phyloP scores from a whole-genome alignment of 1,284 basidiomycete species.

The Naganishia sp. region DNA sequence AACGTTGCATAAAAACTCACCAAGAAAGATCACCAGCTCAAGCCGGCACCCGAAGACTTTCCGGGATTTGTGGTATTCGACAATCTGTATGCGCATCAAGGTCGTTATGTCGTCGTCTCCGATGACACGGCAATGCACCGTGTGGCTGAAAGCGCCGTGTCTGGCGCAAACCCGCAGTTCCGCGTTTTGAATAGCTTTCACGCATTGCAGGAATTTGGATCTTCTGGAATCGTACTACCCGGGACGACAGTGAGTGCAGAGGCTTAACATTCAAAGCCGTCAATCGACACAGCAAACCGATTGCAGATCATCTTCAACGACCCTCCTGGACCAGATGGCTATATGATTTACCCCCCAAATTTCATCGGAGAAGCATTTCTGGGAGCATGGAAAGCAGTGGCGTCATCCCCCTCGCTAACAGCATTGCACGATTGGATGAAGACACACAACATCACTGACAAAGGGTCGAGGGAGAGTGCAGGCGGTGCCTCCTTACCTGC shows the following conservation, averaged over 20 bases:
- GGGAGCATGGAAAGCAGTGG: constrained; percentile 28
- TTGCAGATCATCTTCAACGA: constrained; percentile 33
- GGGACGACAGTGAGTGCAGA: constrained; percentile 24
- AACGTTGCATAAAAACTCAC: not conserved
- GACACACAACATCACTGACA: not conserved
- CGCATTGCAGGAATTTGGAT: constrained; percentile 23
- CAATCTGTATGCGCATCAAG: constrained; percentile 24
- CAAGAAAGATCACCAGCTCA: not conserved
- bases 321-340: constrained; percentile 28
- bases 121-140: constrained; percentile 6
- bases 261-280: not conserved
- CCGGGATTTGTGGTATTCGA: constrained; percentile 27
- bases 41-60: not conserved
- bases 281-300: not conserved
- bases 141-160: not conserved
- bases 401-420: constrained; percentile 6
- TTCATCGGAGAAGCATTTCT: constrained; percentile 27
- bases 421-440: not conserved
- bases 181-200: constrained; percentile 3
- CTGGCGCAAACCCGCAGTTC: not conserved
- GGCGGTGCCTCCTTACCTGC: constrained; percentile 4
- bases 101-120: constrained; percentile 19
- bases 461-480: not conserved
- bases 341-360: constrained; percentile 23
- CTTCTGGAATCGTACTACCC: constrained; percentile 5